phyloP scores from a whole-genome alignment of 73 alveolate species.

The Paramecium biaurelia region DNA sequence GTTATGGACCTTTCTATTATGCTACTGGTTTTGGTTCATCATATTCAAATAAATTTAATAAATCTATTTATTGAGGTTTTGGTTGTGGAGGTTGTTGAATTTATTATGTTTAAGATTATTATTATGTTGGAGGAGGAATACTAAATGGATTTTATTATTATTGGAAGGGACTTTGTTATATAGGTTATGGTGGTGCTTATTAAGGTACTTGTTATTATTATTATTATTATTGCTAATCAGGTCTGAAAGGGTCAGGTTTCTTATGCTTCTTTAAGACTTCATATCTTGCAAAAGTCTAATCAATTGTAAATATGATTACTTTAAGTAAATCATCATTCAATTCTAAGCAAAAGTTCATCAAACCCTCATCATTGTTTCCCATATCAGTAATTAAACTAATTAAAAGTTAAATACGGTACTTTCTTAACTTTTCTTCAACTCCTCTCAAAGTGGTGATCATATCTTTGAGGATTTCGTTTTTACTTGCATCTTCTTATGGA shows the following conservation, averaged over 20 bases:
- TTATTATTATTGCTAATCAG: neutral
- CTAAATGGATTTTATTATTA: neutral
- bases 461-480: slow-evolving; percentile 19
- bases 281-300: slow-evolving; percentile 26
- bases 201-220: neutral
- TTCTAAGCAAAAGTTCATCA: slow-evolving; percentile 43
- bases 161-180: neutral
- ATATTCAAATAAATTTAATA: slow-evolving; percentile 18
- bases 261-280: neutral
- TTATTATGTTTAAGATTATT: neutral
- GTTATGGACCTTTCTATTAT: neutral
- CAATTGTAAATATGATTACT: neutral
- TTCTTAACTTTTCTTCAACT: slow-evolving; percentile 47
- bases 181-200: neutral
- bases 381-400: neutral
- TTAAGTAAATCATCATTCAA: slow-evolving; percentile 33
- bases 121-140: neutral
- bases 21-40: slow-evolving; percentile 19
- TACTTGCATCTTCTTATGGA: slow-evolving; percentile 28
- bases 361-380: slow-evolving; percentile 42
- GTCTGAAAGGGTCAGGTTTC: slow-evolving; percentile 22
- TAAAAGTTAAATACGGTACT: neutral
- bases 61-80: slow-evolving; percentile 16
- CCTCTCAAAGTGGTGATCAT: slow-evolving; percentile 22
- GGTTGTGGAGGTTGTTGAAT: neutral